Base-by-base conservation (phyloP, 2,329 filamentous ascomycete genomes). In the Dactylonectria macrodidyma region DNA sequence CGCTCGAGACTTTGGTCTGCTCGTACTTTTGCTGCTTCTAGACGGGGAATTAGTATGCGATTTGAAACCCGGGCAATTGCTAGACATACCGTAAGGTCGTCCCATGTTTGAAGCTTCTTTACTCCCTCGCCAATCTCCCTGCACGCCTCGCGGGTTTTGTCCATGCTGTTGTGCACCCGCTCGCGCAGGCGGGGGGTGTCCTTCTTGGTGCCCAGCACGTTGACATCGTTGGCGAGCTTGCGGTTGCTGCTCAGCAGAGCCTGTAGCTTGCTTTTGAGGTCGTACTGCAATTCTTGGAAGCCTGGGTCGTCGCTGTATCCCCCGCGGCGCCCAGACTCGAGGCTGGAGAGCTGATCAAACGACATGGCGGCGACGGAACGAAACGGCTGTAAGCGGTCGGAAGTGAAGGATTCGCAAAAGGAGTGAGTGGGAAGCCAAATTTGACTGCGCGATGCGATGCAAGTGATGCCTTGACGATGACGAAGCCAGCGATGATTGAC, bases 1-100 rank as follows among this genome's bases (percentile, higher is more conserved):
- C 95, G 78, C 94, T 93, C 69, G 94, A 95, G 38, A 99, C 88
- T 81, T 98, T 98, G 75, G 95, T 93, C 78, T 98, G 95, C 24
- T 95, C 96, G 85, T 97, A 98, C 82, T 95, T 97, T 85, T 99
- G 96, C 62, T 94, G 93, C 68, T 95, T 94, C 94, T 97, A 67
- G 75, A 22, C 30, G 36, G 56, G 47, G 46, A 62, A 65, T 60
- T 26, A 68, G 63, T 30, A 70, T 70, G 66, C 52, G 47, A 66
- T 34, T 36, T 60, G 59, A 22, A 66, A 10, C 41, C 57, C 12
- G 22, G 14, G 50, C 11, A 19, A 51, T 41, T 38, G 52, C 30
- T 16, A 10, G 30, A 80, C 88, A 73, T 86, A 95, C 92, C 78
- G 91, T 93, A 59, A 94, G 90, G 77, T 95, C 94, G 78, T 91